Conservation (phyloP, 805 yeast genomes). For the Candida andamanensis region DNA sequence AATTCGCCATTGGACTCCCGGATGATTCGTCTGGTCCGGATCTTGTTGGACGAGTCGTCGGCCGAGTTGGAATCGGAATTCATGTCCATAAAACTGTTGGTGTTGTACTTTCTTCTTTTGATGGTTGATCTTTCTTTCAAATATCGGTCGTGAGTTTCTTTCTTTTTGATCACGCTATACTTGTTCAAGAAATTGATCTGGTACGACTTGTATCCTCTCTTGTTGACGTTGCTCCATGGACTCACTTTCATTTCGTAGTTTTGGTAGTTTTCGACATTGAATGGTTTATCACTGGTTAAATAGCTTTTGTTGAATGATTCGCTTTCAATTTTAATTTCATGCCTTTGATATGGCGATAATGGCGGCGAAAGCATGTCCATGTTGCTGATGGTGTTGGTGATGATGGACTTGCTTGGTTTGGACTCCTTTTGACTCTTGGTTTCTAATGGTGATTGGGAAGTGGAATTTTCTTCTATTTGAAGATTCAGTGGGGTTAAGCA, state of each 20-base stretch:
- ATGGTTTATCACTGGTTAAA: constrained; percentile 25
- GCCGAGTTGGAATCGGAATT: constrained; percentile 17
- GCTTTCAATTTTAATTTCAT: background rate
- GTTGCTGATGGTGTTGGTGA: background rate
- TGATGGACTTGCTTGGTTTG: background rate
- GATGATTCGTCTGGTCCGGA: constrained; percentile 56
- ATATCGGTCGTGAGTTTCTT: constrained; percentile 11
- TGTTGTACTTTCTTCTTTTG: constrained; percentile 13
- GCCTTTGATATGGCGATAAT: constrained; percentile 36
- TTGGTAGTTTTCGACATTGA: constrained; percentile 45
- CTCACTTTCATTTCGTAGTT: constrained; percentile 45
- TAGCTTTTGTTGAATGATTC: constrained; percentile 12
- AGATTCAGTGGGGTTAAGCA: constrained; percentile 11
- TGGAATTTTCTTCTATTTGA: background rate
- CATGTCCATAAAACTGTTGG: constrained; percentile 10
- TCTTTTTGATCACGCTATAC: constrained; percentile 32
- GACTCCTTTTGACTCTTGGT: background rate
- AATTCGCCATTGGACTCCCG: constrained; percentile 16
- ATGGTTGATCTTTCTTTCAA: constrained; percentile 17
- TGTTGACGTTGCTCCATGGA: constrained; percentile 43
- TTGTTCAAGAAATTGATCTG: constrained; percentile 52
- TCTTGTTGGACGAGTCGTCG: constrained; percentile 37
- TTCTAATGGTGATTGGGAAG: background rate
- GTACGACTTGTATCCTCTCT: constrained; percentile 40
- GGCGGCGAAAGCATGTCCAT: constrained; percentile 42